These are phyloP conservation scores for Dysphania ambrosioides DNA, from an alignment of 148 eudicot genomes.

Conservation along the genomic window DNA sequence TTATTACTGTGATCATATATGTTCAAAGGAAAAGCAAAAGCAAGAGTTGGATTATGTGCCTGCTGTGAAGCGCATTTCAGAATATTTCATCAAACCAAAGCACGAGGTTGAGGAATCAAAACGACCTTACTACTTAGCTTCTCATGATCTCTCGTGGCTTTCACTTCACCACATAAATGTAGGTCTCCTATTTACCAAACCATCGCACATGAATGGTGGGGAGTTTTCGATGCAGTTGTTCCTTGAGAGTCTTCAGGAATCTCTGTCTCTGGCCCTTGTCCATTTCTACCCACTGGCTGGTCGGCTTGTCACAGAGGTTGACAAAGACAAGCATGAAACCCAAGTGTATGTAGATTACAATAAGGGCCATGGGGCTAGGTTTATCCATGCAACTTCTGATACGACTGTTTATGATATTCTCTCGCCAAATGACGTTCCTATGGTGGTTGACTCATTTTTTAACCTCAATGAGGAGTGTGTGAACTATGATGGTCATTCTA, in stretches of 20 bases:
- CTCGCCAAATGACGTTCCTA: constrained; percentile 10
- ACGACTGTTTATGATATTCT: constrained; percentile 4
- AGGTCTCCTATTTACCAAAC: constrained; percentile 1
- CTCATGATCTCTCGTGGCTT: no score
- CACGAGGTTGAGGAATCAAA: constrained; percentile 1
- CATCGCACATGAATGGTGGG: not conserved
- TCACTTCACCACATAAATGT: not conserved
- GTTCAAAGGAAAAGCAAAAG: no score
- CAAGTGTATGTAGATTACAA: constrained; percentile 5
- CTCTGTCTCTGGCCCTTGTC: constrained; percentile 1
- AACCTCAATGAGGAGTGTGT: not conserved
- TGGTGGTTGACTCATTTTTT: constrained; percentile 16
- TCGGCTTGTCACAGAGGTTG: not conserved
- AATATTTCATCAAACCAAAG: constrained; percentile 4
- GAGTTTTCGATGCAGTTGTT: not conserved
- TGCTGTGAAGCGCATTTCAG: not conserved
- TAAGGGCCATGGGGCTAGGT: not conserved
- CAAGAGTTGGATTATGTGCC: no score
- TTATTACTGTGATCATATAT: no score
- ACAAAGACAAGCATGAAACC: not conserved
- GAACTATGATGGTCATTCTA: constrained; percentile 12
- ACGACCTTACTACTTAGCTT: no score
- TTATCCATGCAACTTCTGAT: not conserved
- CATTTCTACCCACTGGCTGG: no score
- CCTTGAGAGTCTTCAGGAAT: constrained; percentile 10